Conservation (phyloP, 352 stramenopile genomes). For the Pythium apleroticum region DNA sequence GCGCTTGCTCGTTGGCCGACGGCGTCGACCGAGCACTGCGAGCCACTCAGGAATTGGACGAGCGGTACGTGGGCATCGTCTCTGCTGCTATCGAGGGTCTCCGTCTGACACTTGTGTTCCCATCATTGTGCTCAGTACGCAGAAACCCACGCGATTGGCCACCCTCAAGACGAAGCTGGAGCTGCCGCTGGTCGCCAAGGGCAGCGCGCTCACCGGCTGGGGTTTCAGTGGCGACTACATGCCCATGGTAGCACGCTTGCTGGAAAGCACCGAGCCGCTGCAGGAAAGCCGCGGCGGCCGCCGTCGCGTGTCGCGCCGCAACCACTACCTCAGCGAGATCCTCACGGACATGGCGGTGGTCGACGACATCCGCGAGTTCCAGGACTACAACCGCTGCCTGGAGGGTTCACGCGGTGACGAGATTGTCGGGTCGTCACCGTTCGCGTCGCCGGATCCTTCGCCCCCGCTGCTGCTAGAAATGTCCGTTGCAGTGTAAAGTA, state of each 20-base stretch:
- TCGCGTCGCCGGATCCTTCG: neutral
- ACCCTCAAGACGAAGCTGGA: conserved; percentile 47
- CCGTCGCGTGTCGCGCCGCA: conserved; percentile 61
- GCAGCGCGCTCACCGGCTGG: conserved; percentile 28
- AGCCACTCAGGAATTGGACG: neutral
- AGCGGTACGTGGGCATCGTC: conserved; percentile 5
- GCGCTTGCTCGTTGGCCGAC: conserved; percentile 12
- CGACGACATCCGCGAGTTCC: conserved; percentile 37
- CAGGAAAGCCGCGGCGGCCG: conserved; percentile 43
- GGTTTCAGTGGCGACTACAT: conserved; percentile 69
- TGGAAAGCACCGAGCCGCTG: conserved; percentile 41
- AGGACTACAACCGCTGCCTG: conserved; percentile 7
- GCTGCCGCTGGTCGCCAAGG: conserved; percentile 26
- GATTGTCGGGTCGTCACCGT: conserved; percentile 54
- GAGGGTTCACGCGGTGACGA: conserved; percentile 34
- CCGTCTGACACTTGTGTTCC: neutral
- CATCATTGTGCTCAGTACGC: conserved; percentile 8
- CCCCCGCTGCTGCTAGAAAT: conserved; percentile 3
- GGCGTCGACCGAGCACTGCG: conserved; percentile 13
- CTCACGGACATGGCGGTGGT: conserved; percentile 67
- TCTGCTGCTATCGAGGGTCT: neutral
- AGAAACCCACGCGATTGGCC: conserved; percentile 23
- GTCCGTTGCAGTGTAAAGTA: conserved; percentile 1
- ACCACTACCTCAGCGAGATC: conserved; percentile 78
- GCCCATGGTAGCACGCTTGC: conserved; percentile 60